These are phyloP conservation scores for Tetracentron sinense DNA, from an alignment of 164 flowering plant genomes.

Conservation along the genomic window DNA sequence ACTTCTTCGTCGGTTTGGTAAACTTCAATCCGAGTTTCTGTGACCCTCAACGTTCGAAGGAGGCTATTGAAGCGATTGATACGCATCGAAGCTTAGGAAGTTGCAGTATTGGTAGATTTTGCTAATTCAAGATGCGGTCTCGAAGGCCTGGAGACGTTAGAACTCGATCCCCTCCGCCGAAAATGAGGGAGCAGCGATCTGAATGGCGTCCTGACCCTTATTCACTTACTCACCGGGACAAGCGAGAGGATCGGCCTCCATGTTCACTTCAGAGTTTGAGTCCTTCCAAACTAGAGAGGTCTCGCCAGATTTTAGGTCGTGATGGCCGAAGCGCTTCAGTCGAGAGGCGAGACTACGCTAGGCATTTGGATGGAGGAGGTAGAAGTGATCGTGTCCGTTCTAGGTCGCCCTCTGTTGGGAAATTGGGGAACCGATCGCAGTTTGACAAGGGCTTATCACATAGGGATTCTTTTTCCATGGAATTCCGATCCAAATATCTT, in stretches of 20 bases:
- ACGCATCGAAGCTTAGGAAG: neutral
- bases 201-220: constrained; percentile 5
- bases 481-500: constrained; percentile 18
- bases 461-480: constrained; percentile 12
- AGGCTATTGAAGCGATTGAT: neutral
- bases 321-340: constrained; percentile 18
- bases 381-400: neutral
- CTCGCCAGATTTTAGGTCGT: constrained; percentile 4
- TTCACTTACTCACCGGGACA: neutral
- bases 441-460: constrained; percentile 14
- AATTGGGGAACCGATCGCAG: constrained; percentile 10
- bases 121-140: constrained; percentile 5
- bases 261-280: constrained; percentile 8
- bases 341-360: constrained; percentile 17
- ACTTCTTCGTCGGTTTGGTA: neutral
- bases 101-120: neutral
- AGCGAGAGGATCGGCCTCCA: neutral
- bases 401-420: neutral
- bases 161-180: constrained; percentile 9
- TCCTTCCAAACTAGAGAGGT: constrained; percentile 9
- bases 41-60: too few relatives aligned
- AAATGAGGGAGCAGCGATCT: constrained; percentile 9
- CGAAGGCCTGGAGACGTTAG: constrained; percentile 7
- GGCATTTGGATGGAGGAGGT: constrained; percentile 18
- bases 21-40: neutral